Evolutionary conservation across 1,139 yeast species (phyloP).

Genomic region (Geotrichum candidum): DNA sequence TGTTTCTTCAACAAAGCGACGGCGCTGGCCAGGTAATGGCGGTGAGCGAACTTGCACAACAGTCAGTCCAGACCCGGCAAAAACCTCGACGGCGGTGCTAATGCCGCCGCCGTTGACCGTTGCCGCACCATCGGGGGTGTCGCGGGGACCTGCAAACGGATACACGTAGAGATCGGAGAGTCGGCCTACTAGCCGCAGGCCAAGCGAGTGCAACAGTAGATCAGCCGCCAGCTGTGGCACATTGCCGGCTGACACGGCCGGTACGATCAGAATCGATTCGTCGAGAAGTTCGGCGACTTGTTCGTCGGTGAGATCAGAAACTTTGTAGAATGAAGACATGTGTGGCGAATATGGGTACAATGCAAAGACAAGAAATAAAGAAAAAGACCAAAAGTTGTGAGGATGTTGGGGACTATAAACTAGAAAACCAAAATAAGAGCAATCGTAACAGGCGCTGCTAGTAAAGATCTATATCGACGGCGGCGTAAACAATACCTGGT

Average conservation of each 20-base stretch:
- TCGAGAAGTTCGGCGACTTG: conserved; percentile 1
- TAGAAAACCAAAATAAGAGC: neutral
- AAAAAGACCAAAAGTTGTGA: neutral
- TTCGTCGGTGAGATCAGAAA: neutral
- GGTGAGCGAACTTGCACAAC: conserved; percentile 83
- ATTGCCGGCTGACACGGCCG: conserved; percentile 81
- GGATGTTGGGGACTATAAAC: neutral
- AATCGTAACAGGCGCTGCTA: neutral
- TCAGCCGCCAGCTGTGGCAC: conserved; percentile 82
- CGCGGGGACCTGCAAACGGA: conserved; percentile 82
- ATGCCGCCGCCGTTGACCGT: conserved; percentile 36
- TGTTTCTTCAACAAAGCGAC: conserved; percentile 49
- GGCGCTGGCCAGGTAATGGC: conserved; percentile 57
- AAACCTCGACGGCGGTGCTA: conserved; percentile 55
- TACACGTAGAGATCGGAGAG: conserved; percentile 59
- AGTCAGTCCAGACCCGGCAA: conserved; percentile 41
- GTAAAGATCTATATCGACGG: neutral
- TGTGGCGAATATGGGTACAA: neutral
- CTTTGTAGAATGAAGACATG: conserved; percentile 5
- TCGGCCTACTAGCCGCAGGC: conserved; percentile 46
- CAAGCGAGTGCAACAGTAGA: conserved; percentile 58
- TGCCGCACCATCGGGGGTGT: conserved; percentile 32
- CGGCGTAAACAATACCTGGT: neutral
- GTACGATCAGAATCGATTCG: conserved; percentile 46
- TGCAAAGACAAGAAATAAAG: neutral